These are phyloP conservation scores for Arxiozyma heterogenica DNA, from an alignment of 1,139 yeast genomes.

Conservation along the genomic window DNA sequence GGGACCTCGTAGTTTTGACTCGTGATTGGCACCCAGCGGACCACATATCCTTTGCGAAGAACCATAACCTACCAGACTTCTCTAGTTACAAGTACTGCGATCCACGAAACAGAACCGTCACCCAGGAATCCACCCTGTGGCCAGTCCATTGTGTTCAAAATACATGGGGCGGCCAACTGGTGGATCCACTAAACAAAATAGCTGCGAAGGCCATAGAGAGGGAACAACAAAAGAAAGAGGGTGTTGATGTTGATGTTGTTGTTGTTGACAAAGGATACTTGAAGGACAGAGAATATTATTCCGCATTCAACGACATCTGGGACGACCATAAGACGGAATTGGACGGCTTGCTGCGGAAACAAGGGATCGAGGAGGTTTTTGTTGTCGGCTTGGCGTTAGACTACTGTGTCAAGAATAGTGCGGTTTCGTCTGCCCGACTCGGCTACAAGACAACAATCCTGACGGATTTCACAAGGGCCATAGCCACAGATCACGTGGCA, in stretches of 20 bases:
- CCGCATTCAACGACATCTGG: conserved; percentile 84
- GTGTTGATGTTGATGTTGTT: conserved; percentile 6
- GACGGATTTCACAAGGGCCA: conserved; percentile 43
- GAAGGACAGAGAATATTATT: conserved; percentile 71
- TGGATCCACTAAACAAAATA: conserved; percentile 36
- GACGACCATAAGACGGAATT: conserved; percentile 61
- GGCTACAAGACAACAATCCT: conserved; percentile 62
- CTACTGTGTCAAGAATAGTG: conserved; percentile 71
- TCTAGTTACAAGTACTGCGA: conserved; percentile 46
- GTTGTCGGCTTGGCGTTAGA: conserved; percentile 83
- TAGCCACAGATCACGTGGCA: conserved; percentile 27
- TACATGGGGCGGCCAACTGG: conserved; percentile 57
- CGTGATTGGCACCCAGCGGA: conserved; percentile 83
- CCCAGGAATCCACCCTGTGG: conserved; percentile 43
- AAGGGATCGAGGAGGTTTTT: conserved; percentile 49
- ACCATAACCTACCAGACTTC: conserved; percentile 50
- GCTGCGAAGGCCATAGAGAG: conserved; percentile 7
- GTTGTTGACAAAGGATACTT: conserved; percentile 62
- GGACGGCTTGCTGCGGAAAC: conserved; percentile 36
- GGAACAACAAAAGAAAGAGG: too few species aligned
- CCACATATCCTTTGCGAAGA: conserved; percentile 76
- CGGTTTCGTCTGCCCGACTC: conserved; percentile 50
- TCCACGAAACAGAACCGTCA: conserved; percentile 24
- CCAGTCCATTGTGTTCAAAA: conserved; percentile 84
- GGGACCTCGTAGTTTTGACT: conserved; percentile 63